Conservation (phyloP, 164 flowering plant species). For the Liquidambar formosana region DNA sequence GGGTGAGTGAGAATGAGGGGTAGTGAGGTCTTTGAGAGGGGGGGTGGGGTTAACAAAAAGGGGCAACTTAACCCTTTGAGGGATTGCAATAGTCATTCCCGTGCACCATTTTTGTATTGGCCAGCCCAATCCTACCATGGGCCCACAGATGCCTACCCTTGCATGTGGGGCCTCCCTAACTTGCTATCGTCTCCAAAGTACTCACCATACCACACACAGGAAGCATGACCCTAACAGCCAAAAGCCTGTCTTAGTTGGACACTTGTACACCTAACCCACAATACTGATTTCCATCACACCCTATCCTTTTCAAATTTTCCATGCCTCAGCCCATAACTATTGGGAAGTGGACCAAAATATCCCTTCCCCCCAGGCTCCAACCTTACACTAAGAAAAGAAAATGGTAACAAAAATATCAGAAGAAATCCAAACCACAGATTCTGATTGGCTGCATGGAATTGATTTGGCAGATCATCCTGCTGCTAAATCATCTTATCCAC, state of each 20-base stretch:
- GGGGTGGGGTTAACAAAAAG: too few species aligned
- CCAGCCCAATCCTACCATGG: too few species aligned
- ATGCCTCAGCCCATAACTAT: constrained; percentile 10
- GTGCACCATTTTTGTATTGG: too few species aligned
- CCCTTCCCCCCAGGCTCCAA: background rate
- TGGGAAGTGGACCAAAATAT: constrained; percentile 14
- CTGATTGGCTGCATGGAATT: constrained; percentile 48
- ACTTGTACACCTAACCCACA: background rate
- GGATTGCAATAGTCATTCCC: too few species aligned
- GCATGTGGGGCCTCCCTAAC: background rate
- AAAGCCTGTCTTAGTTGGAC: background rate
- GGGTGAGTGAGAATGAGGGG: too few species aligned
- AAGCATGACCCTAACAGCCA: too few species aligned
- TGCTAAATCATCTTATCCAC: constrained; percentile 57
- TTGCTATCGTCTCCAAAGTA: background rate
- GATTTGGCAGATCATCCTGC: constrained; percentile 38
- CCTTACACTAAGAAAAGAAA: background rate
- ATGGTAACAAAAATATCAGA: constrained; percentile 13
- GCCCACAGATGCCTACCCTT: too few species aligned
- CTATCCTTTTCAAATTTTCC: constrained; percentile 5
- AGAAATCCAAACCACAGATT: constrained; percentile 58
- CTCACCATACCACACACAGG: too few species aligned
- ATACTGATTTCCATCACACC: constrained; percentile 1
- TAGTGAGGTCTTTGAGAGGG: too few species aligned
- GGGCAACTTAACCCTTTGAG: too few species aligned